Conservation (phyloP, 805 yeast species). For the Suhomyces kilbournensis region DNA sequence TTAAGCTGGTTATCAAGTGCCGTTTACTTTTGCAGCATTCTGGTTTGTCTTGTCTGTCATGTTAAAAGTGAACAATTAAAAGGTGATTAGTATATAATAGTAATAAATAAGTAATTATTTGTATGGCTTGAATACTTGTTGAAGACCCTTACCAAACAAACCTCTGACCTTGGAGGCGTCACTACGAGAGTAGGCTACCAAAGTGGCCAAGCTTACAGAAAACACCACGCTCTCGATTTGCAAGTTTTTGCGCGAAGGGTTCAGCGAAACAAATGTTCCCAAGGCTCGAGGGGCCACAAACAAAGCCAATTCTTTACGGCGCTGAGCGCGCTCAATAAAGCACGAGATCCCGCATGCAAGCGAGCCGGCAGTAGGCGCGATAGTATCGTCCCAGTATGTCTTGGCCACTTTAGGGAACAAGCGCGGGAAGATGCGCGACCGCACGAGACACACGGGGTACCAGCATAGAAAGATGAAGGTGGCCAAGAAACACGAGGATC, state of each 20-base stretch:
- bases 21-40: too few species aligned
- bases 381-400: slow-evolving; percentile 35
- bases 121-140: slow-evolving; percentile 14
- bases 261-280: slow-evolving; percentile 31
- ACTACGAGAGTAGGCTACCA: slow-evolving; percentile 32
- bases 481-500: slow-evolving; percentile 46
- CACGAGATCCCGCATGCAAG: slow-evolving; percentile 41
- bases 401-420: slow-evolving; percentile 35
- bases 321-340: slow-evolving; percentile 34
- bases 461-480: slow-evolving; percentile 41
- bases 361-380: slow-evolving; percentile 42
- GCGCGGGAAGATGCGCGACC: slow-evolving; percentile 39
- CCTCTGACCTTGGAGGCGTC: slow-evolving; percentile 34
- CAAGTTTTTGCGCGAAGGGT: slow-evolving; percentile 22
- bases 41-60: too few species aligned
- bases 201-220: slow-evolving; percentile 32
- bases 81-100: too few species aligned
- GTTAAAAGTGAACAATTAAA: too few species aligned
- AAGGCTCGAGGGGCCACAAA: slow-evolving; percentile 44
- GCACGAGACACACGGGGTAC: slow-evolving; percentile 46
- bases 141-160: slow-evolving; percentile 33
- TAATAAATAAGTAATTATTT: too few species aligned
- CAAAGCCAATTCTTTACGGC: slow-evolving; percentile 47
- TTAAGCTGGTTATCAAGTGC: too few species aligned
- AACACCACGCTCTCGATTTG: slow-evolving; percentile 30